Evolutionary conservation across 257 asterid species (phyloP), one percentile per base, ranked within the genome.

Genomic region (Solanum rostratum): DNA sequence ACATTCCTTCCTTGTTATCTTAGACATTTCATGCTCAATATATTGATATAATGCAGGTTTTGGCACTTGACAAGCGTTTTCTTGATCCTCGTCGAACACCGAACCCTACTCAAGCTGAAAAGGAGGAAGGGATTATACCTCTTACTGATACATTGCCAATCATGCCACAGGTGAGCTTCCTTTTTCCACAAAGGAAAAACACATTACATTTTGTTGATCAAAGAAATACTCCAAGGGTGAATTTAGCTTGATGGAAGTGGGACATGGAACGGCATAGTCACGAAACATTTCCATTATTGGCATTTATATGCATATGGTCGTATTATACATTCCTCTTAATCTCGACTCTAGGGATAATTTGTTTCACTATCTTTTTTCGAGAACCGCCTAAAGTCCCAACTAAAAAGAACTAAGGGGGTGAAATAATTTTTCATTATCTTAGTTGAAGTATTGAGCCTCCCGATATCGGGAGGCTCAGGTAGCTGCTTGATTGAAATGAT

Each of bases 71-170:
- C 88, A 97, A 97, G 90, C 95, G 98, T 45, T 95, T 93, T 85
- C 88, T 97, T 22, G 99, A 95, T 91, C 98, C 98, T 50, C 93
- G 99, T 76, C 90, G 98, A 84, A 93, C 99, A 60, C 83, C 93
- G 83, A 97, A 97, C 88, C 99, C 99, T 80, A 87, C 95, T 41
- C 95, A 90, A 86, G 98, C 98, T 69, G 99, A 97, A 92, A 97
- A 97, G 88, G 99, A 97, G 95, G 99, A 97, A 91, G 99, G 99
- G 85, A 90, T 97, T 43, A 92, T 97, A 83, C 99, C 99, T 70
- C 98, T 97, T 84, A 91, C 98, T 66, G 99, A 97, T 85, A 92
- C 98, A 53, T 89, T 97, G 86, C 98, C 99, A 55, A 92, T 97
- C 84, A 94, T 93, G 89, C 97, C 99, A 41, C 98, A 95, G 98